These are phyloP conservation scores for Debaryomyces sp. DNA, from an alignment of 1,139 yeast genomes.

Conservation along the genomic window DNA sequence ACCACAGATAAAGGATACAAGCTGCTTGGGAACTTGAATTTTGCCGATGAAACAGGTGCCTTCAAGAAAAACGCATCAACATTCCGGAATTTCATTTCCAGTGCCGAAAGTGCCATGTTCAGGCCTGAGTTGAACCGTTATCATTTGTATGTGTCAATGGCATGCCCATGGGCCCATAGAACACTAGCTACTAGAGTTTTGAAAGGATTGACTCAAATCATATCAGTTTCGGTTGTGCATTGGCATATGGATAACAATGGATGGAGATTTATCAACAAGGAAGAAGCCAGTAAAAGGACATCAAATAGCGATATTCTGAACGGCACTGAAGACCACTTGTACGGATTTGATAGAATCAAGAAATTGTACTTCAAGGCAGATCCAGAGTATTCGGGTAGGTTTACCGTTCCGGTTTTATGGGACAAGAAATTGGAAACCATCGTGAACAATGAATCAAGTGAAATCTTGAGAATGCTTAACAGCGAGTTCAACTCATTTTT, in stretches of 20 bases:
- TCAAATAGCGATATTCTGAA: constrained; percentile 43
- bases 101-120: constrained; percentile 60
- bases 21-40: constrained; percentile 38
- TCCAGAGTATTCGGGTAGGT: constrained; percentile 76
- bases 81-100: constrained; percentile 62
- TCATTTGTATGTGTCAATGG: constrained; percentile 83
- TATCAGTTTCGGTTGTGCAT: constrained; percentile 78
- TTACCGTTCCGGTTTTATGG: constrained; percentile 93
- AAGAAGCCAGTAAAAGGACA: constrained; percentile 24
- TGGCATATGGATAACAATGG: constrained; percentile 87
- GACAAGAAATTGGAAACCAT: constrained; percentile 80
- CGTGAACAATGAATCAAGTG: constrained; percentile 89
- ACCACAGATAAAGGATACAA: not conserved
- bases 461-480: constrained; percentile 82
- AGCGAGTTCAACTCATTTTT: constrained; percentile 63
- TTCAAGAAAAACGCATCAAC: constrained; percentile 50
- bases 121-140: constrained; percentile 80
- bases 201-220: constrained; percentile 69
- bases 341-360: constrained; percentile 60
- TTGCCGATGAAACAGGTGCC: constrained; percentile 56
- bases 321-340: constrained; percentile 68
- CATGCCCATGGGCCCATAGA: constrained; percentile 98
- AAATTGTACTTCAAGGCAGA: constrained; percentile 77
- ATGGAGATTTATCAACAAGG: constrained; percentile 68
- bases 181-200: constrained; percentile 74